phyloP scores from a whole-genome alignment of 78 protist species.

The Dictyostelium citrinum region DNA sequence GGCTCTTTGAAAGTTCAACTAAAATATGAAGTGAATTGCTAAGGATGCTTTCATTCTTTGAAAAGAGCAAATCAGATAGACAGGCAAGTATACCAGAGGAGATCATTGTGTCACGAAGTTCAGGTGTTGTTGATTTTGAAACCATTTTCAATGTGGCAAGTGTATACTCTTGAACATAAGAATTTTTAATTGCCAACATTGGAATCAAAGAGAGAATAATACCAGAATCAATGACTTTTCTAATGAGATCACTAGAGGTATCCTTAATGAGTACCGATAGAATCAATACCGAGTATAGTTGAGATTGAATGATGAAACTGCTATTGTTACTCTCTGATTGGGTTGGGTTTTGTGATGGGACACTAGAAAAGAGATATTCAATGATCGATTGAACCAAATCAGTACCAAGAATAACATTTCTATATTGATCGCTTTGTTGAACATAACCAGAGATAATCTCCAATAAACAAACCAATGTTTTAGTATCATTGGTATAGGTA shows the following conservation, averaged over 20 bases:
- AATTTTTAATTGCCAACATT: slow-evolving; percentile 42
- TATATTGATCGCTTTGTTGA: slow-evolving; percentile 43
- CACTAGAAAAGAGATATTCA: slow-evolving; percentile 46
- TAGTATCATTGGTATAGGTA: slow-evolving; percentile 7
- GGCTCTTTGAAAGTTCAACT: slow-evolving; percentile 36
- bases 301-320: slow-evolving; percentile 61
- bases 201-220: slow-evolving; percentile 56
- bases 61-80: neutral
- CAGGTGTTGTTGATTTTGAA: slow-evolving; percentile 24
- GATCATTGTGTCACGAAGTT: slow-evolving; percentile 39
- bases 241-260: slow-evolving; percentile 11
- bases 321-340: neutral
- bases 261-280: slow-evolving; percentile 34
- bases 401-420: slow-evolving; percentile 7
- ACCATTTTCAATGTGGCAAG: slow-evolving; percentile 10
- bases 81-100: slow-evolving; percentile 20
- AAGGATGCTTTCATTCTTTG: slow-evolving; percentile 45
- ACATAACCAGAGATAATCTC: slow-evolving; percentile 47
- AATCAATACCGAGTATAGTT: slow-evolving; percentile 23
- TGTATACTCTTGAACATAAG: slow-evolving; percentile 63
- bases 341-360: neutral
- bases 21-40: slow-evolving; percentile 18
- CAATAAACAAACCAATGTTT: slow-evolving; percentile 51
- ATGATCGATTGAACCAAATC: slow-evolving; percentile 47
- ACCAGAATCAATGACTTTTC: slow-evolving; percentile 58